Base-by-base conservation (phyloP, 179 eudicot genomes). In the Heliamphora pulchella region DNA sequence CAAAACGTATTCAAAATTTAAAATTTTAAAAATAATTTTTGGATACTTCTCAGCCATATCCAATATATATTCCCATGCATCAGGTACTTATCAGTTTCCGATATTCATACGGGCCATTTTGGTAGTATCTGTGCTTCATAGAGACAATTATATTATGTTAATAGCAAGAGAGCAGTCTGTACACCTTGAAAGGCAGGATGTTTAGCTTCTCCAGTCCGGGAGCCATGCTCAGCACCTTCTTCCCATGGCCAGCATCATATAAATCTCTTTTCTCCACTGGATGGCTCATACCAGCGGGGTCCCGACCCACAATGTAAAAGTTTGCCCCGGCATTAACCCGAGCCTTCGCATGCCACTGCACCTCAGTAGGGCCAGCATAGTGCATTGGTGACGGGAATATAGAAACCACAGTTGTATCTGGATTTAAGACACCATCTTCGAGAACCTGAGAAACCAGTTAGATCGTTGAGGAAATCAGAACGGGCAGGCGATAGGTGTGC, bases 281-380 rank as follows among this genome's bases (percentile, higher is more conserved):
- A 85, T 95, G 98, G 85, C 96, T 83, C 97, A 94, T 94, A 43
- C 98, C 98, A 65, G 98, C 98, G 69, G 97, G 97, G 74, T 92
- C 97, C 68, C 97, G 90, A 44, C 97, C 98, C 11, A 93, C 98
- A 43, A 93, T 95, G 74, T 95, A 95, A 84, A 95, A 95, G 84
- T 95, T 93, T 51, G 98, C 98, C 39, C 98, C 98, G 3, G 98
- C 98, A 87, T 95, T 95, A 2, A 95, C 93, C 55, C 98, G 93
- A 62, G 98, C 97, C 85, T 95, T 95, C 74, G 98, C 98, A 79
- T 95, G 98, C 98, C 98, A 94, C 81, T 94, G 98, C 54, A 94
- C 98, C 88, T 94, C 97, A 64, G 97, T 95, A 43, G 98, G 98
- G 48, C 97, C 97, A 70, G 98, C 98, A 86, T 94, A 94, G 86